These are phyloP conservation scores for Heteromeles arbutifolia DNA, from an alignment of 306 rosid genomes.

Conservation along the genomic window DNA sequence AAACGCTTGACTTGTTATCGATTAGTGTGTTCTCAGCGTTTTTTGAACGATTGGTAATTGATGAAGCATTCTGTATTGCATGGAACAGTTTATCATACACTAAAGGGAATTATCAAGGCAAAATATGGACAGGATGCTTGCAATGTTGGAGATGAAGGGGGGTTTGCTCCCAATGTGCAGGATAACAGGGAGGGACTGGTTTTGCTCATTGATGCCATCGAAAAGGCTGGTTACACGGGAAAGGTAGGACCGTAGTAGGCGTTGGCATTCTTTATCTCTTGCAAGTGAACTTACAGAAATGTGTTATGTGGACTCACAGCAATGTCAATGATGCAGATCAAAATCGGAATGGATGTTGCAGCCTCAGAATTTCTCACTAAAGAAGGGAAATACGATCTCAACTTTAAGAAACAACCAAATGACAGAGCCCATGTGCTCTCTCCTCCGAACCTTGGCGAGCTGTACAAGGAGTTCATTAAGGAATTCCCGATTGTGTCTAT, in stretches of 20 bases:
- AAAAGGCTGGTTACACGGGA: slow-evolving; percentile 96
- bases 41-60: background rate
- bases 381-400: slow-evolving; percentile 73
- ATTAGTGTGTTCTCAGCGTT: background rate
- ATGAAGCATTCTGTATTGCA: background rate
- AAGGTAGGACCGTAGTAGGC: slow-evolving; percentile 40
- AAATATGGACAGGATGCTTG: slow-evolving; percentile 99
- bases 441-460: slow-evolving; percentile 66
- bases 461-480: slow-evolving; percentile 68
- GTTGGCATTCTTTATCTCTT: background rate
- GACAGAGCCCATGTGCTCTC: slow-evolving; percentile 81
- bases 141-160: slow-evolving; percentile 98
- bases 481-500: slow-evolving; percentile 95
- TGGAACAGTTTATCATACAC: slow-evolving; percentile 68
- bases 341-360: slow-evolving; percentile 99
- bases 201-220: slow-evolving; percentile 92
- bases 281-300: slow-evolving; percentile 5
- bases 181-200: slow-evolving; percentile 92
- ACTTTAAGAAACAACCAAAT: slow-evolving; percentile 92
- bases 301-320: slow-evolving; percentile 3
- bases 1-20: background rate
- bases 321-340: slow-evolving; percentile 55
- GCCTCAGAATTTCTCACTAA: slow-evolving; percentile 90
- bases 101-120: slow-evolving; percentile 90
- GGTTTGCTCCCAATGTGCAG: slow-evolving; percentile 97